Evolutionary conservation across 2,329 filamentous ascomycete genomes (phyloP), one percentile per base, ranked within the genome.

Genomic region (Fusarium hainanense): DNA sequence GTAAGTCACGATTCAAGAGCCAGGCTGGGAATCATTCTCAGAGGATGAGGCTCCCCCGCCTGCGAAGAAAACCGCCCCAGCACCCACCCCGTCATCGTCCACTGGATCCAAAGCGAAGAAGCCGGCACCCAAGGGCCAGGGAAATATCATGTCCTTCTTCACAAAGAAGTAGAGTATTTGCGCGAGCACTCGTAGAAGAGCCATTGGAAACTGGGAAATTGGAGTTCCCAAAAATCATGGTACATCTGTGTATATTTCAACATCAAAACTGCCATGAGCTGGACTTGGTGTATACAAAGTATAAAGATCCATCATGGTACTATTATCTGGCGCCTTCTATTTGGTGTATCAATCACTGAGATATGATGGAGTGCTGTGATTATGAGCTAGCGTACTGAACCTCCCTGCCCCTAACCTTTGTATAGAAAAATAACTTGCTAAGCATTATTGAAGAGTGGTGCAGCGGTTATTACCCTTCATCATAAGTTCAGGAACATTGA

Each of bases 81-180:
- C 81, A 63, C 69, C 81, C 55, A 57, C 82, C 3, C 80, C 83
- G 9, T 78, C 83, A 11, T 78, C 82, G 23, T 84, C 85, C 14
- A 82, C 85, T 62, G 82, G 81, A 8, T 77, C 77, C 47, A 88
- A 86, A 72, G 78, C 84, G 25, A 89, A 87, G 74, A 91, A 90
- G 76, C 74, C 82, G 21, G 81, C 81, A 3, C 81, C 83, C 2
- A 93, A 93, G 76, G 79, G 87, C 4, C 91, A 93, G 75, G 93
- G 94, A 5, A 97, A 85, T 77, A 97, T 97, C 76, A 97, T 94
- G 91, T 93, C 91, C 2, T 97, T 97, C 81, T 97, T 97, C 79
- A 86, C 87, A 43, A 97, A 97, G 83, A 96, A 94, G 76, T 92
- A 72, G 32, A 44, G 13, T 12, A 28, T 28, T 10, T 14, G 11